phyloP scores from a whole-genome alignment of 345 rosid genomes.

The Arabidopsis arenosa region DNA sequence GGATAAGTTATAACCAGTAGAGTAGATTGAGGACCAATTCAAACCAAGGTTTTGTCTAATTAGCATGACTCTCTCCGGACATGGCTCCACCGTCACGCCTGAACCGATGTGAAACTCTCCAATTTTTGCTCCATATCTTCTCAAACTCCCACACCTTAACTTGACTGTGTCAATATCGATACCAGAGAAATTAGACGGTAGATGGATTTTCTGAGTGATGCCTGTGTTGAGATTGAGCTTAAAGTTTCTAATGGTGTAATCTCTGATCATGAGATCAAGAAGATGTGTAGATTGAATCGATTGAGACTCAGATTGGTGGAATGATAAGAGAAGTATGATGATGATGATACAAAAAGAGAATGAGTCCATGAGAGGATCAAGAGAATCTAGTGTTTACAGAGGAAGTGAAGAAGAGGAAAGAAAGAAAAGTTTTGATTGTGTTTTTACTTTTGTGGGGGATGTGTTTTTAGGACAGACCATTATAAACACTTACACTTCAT shows the following conservation, averaged over 20 bases:
- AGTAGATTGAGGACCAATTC: conserved; percentile 46
- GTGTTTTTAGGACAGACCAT: conserved; percentile 28
- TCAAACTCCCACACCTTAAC: conserved; percentile 47
- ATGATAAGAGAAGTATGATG: conserved; percentile 38
- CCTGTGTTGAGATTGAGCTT: conserved; percentile 63
- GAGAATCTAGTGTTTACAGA: conserved; percentile 27
- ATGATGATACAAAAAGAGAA: conserved; percentile 24
- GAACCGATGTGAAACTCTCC: conserved; percentile 44
- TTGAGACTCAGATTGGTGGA: conserved; percentile 50
- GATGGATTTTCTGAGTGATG: conserved; percentile 51
- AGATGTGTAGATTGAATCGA: conserved; percentile 59
- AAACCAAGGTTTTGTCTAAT: conserved; percentile 45
- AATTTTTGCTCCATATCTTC: conserved; percentile 42
- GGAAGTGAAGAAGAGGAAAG: conserved; percentile 36
- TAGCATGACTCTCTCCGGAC: conserved; percentile 46
- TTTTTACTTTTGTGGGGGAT: conserved; percentile 28
- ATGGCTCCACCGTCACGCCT: conserved; percentile 41
- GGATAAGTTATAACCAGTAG: conserved; percentile 32
- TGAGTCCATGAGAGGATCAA: conserved; percentile 40
- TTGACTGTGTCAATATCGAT: conserved; percentile 48
- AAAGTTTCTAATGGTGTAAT: conserved; percentile 70
- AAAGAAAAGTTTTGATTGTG: conserved; percentile 19
- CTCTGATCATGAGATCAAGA: conserved; percentile 77
- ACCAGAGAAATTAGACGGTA: conserved; percentile 82
- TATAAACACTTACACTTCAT: conserved; percentile 40